Conservation (phyloP, 441 rosid genomes). For the Populus hybrid region DNA sequence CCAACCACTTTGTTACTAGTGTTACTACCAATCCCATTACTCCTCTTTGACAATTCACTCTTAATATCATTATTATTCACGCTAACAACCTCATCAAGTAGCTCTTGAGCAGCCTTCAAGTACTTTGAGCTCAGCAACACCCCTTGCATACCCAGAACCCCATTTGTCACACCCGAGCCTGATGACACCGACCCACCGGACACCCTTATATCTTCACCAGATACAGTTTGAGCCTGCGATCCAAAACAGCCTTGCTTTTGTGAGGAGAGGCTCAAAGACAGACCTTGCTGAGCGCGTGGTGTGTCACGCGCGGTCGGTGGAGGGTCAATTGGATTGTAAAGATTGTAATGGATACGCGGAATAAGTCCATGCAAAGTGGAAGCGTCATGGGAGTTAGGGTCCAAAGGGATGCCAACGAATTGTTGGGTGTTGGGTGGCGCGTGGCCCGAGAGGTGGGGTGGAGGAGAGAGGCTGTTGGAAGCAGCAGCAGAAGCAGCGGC, state of each 20-base stretch:
- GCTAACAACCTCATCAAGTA: constrained; percentile 89
- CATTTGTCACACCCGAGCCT: constrained; percentile 72
- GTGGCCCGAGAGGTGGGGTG: constrained; percentile 32
- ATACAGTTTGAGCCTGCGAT: constrained; percentile 40
- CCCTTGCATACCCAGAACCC: constrained; percentile 58
- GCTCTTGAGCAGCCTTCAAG: constrained; percentile 90
- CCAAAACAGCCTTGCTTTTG: constrained; percentile 56
- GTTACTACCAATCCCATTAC: constrained; percentile 24
- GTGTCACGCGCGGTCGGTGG: constrained; percentile 47
- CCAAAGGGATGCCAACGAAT: constrained; percentile 78
- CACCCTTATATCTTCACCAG: constrained; percentile 52
- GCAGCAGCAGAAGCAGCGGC: neutral
- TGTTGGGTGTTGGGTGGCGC: constrained; percentile 64
- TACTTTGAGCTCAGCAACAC: constrained; percentile 78
- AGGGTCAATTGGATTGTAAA: constrained; percentile 61
- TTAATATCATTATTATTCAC: constrained; percentile 54
- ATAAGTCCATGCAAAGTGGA: constrained; percentile 68
- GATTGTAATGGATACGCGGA: constrained; percentile 71
- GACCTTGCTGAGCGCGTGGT: constrained; percentile 76
- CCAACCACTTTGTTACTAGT: constrained; percentile 39
- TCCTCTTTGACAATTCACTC: constrained; percentile 43
- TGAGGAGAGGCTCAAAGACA: constrained; percentile 85
- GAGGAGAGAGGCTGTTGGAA: neutral
- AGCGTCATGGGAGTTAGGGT: constrained; percentile 51
- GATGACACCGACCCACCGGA: constrained; percentile 62